Evolutionary conservation across 192 early-diverging fungal genomes (phyloP).

Genomic region (Entomortierella parvispora): DNA sequence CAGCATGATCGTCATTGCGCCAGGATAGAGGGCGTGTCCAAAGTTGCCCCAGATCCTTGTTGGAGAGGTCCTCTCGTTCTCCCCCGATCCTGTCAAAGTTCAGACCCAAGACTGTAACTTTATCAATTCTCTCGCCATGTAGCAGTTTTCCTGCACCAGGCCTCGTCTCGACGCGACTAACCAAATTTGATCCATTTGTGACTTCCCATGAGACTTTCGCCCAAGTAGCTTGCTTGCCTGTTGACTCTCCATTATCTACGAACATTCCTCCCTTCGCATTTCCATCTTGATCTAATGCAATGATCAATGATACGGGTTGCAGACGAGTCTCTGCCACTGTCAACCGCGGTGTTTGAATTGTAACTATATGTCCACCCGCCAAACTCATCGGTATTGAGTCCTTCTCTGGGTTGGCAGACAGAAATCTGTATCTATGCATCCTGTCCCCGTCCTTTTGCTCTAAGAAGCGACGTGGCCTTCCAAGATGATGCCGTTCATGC

Average conservation of each 20-base stretch:
- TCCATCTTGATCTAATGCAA: slow-evolving; percentile 63
- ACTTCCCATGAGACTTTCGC: slow-evolving; percentile 6
- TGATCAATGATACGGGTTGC: slow-evolving; percentile 56
- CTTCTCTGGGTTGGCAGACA: slow-evolving; percentile 58
- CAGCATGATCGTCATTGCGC: too few species aligned
- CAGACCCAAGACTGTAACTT: slow-evolving; percentile 31
- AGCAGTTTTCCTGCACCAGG: not conserved
- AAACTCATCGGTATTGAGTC: slow-evolving; percentile 71
- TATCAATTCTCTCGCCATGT: slow-evolving; percentile 22
- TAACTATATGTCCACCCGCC: slow-evolving; percentile 67
- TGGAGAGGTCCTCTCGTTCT: not conserved
- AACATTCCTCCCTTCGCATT: slow-evolving; percentile 63
- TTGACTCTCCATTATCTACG: slow-evolving; percentile 67
- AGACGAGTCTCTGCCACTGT: slow-evolving; percentile 58
- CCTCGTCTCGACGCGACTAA: not conserved
- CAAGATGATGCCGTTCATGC: not conserved
- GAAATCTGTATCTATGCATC: slow-evolving; percentile 21
- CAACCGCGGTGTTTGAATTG: slow-evolving; percentile 58
- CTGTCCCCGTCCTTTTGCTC: slow-evolving; percentile 1
- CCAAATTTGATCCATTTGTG: not conserved
- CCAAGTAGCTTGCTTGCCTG: not conserved
- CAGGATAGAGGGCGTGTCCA: too few species aligned
- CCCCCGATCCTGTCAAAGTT: slow-evolving; percentile 21
- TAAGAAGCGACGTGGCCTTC: slow-evolving; percentile 12
- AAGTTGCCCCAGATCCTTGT: not conserved